phyloP scores from a whole-genome alignment of 371 early-diverging fungal genomes.

The Mortierella sp. region DNA sequence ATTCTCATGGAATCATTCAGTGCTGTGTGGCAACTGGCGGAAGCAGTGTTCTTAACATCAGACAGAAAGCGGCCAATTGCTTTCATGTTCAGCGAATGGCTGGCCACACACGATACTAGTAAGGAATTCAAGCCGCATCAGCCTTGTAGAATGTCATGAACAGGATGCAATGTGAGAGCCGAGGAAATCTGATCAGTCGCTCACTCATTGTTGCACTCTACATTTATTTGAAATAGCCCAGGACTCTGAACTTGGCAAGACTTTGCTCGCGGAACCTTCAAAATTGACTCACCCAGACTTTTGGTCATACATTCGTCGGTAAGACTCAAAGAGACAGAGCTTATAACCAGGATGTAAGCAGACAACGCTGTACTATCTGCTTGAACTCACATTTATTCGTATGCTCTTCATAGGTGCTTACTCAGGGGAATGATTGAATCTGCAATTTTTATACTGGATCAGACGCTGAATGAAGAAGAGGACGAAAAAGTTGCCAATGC shows the following conservation, averaged over 20 bases:
- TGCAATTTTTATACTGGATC: constrained; percentile 41
- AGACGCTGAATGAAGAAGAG: constrained; percentile 39
- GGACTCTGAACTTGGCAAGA: constrained; percentile 36
- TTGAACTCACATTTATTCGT: background rate
- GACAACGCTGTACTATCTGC: background rate
- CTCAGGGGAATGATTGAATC: constrained; percentile 44
- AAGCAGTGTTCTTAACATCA: constrained; percentile 40
- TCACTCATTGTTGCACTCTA: no score
- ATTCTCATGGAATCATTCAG: constrained; percentile 37
- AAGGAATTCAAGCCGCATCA: background rate
- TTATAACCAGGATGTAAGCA: background rate
- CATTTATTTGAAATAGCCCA: constrained; percentile 12
- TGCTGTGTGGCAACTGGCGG: constrained; percentile 45
- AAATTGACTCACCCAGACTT: constrained; percentile 38
- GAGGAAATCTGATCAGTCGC: background rate
- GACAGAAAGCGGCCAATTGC: constrained; percentile 40
- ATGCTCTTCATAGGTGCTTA: constrained; percentile 34
- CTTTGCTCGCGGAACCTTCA: constrained; percentile 15
- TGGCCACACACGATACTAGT: constrained; percentile 32
- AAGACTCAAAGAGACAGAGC: background rate
- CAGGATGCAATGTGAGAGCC: background rate
- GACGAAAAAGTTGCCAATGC: constrained; percentile 33
- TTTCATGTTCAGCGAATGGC: constrained; percentile 42
- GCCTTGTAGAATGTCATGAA: no score
- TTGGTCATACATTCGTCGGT: constrained; percentile 51